Evolutionary conservation across 2,329 filamentous ascomycete species (phyloP).

Genomic region (Ophiostoma sp.): DNA sequence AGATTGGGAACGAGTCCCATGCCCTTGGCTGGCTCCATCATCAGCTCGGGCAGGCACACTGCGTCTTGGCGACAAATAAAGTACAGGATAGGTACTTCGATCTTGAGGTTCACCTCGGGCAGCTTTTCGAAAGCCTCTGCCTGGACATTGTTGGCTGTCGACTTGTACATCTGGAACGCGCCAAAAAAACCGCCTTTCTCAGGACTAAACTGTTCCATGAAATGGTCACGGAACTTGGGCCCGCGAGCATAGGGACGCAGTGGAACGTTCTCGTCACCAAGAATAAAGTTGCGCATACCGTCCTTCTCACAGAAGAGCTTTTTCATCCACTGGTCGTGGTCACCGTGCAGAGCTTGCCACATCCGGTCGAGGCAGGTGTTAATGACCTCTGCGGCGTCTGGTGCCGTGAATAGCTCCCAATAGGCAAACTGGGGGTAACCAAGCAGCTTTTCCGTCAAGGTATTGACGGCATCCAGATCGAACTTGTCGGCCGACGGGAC

Average conservation of each 20-base stretch:
- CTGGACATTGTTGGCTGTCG: slow-evolving; percentile 31
- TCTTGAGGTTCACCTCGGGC: slow-evolving; percentile 27
- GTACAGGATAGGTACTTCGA: slow-evolving; percentile 35
- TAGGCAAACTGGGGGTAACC: slow-evolving; percentile 45
- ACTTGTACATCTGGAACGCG: slow-evolving; percentile 36
- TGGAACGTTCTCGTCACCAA: slow-evolving; percentile 31
- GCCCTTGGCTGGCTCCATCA: slow-evolving; percentile 29
- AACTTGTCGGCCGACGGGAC: slow-evolving; percentile 38
- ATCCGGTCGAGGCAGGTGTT: slow-evolving; percentile 41
- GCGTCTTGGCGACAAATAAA: slow-evolving; percentile 35
- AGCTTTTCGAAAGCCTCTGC: slow-evolving; percentile 30
- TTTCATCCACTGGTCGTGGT: slow-evolving; percentile 33
- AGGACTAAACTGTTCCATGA: slow-evolving; percentile 33
- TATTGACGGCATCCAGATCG: slow-evolving; percentile 41
- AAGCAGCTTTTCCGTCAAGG: slow-evolving; percentile 35
- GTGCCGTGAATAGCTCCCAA: slow-evolving; percentile 47
- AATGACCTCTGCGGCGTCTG: slow-evolving; percentile 43
- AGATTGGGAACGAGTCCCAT: slow-evolving; percentile 34
- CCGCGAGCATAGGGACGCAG: slow-evolving; percentile 35
- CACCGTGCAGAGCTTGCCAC: slow-evolving; percentile 39
- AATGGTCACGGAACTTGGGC: slow-evolving; percentile 33
- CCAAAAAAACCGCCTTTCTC: slow-evolving; percentile 35
- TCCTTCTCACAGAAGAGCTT: slow-evolving; percentile 41
- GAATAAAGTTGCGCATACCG: slow-evolving; percentile 37
- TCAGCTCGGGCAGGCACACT: slow-evolving; percentile 33